Evolutionary conservation across 371 early-diverging fungal species (phyloP), one percentile per base, ranked within the genome.

Genomic region (Zopfochytrium polystomum): DNA sequence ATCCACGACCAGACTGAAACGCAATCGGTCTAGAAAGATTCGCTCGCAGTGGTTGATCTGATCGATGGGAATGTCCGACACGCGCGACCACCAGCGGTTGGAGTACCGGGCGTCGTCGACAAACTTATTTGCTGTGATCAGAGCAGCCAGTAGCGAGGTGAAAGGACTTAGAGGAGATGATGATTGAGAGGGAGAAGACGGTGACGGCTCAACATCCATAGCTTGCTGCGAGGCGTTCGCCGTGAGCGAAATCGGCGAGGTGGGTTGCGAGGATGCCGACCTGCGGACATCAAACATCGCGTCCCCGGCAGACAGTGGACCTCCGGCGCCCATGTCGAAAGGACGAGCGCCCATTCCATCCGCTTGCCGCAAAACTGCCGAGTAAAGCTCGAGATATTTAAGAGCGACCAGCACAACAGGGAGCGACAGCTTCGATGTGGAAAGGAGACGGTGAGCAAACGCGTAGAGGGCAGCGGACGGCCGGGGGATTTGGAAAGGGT

Each of bases 81-180:
- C 51, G 26, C 29, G 34, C 44, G 58, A 49, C 63, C 63, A 63
- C 63, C 63, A 63, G 15, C 42, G 23, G 48, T 63, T 63, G 34
- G 63, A 63, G 55, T 44, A 63, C n/a, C 63, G 57, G 20, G 50
- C 33, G 47, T 63, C 63, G 49, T 63, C 63, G 11, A 63, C n/a
- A 34, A 63, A 63, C 58, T 63, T 63, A 52, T 63, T 63, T 27
- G 63, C 22, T n/a, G 33, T 25, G 34, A 63, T 58, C 20, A 63
- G 42, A 30, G 56, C 31, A 2, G 58, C 47, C 2, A 58, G n/a
- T 20, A 63, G 63, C 25, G 54, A 49, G n/a, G 34, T n/a, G 45
- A 52, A 60, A 3, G 51, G 44, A 43, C 26, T 52, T 38, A 38
- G 20, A 29, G 18, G 47, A 27, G 55, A 7, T 5, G 42, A 22